These are phyloP conservation scores for Penicillium expansum DNA, from an alignment of 2,329 filamentous ascomycete species.

Conservation along the genomic window DNA sequence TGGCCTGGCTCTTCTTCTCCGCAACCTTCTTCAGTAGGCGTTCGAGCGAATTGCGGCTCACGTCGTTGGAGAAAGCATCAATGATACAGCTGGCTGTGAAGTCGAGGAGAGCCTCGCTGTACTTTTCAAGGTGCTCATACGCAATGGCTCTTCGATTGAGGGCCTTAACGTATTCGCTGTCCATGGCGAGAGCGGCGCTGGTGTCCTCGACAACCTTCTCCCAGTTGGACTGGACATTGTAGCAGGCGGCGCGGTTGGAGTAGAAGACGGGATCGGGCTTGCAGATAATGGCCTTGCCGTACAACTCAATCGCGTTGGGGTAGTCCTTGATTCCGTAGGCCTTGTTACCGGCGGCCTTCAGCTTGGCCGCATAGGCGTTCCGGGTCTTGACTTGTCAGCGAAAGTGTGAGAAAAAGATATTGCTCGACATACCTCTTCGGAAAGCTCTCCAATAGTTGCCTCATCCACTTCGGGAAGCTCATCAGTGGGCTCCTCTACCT, in stretches of 20 bases:
- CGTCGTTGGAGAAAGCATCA: conserved; percentile 91
- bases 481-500: conserved; percentile 54
- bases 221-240: conserved; percentile 90
- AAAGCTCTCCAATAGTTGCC: conserved; percentile 46
- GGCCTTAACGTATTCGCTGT: conserved; percentile 95
- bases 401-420: conserved; percentile 3
- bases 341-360: conserved; percentile 95
- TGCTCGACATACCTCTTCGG: conserved; percentile 43
- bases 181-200: conserved; percentile 87
- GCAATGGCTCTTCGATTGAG: conserved; percentile 94
- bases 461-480: conserved; percentile 66
- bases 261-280: conserved; percentile 97
- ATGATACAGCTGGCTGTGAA: conserved; percentile 99
- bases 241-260: conserved; percentile 97
- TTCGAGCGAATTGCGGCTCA: conserved; percentile 85
- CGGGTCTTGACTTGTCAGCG: conserved; percentile 57
- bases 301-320: conserved; percentile 87
- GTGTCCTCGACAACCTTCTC: conserved; percentile 96
- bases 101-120: conserved; percentile 91
- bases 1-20: conserved; percentile 87
- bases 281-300: conserved; percentile 94
- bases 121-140: conserved; percentile 88
- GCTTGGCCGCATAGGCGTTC: conserved; percentile 81
- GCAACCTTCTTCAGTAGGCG: conserved; percentile 94
- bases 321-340: conserved; percentile 94